Conservation (phyloP, 2,329 filamentous ascomycete species). For the Acrocalymma vagum region DNA sequence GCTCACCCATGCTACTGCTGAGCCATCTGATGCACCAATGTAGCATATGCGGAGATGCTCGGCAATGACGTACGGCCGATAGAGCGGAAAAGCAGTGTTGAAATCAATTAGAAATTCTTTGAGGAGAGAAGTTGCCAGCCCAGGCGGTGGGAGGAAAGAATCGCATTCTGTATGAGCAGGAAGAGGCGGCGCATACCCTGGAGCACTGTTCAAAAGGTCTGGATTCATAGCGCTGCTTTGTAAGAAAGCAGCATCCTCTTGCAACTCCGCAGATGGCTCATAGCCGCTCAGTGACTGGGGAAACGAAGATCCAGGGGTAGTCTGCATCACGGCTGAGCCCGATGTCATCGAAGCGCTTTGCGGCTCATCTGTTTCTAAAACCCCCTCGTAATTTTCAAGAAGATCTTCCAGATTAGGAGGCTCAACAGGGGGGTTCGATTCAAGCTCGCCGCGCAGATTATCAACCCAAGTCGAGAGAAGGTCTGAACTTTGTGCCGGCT, state of each 20-base stretch:
- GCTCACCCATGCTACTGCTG: conserved; percentile 31
- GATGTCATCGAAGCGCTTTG: neutral
- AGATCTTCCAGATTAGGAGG: conserved; percentile 15
- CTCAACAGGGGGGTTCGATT: conserved; percentile 17
- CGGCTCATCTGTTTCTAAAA: neutral
- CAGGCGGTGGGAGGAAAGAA: conserved; percentile 28
- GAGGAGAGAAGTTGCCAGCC: conserved; percentile 31
- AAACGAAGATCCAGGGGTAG: neutral
- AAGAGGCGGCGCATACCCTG: conserved; percentile 2
- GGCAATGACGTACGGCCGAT: conserved; percentile 25
- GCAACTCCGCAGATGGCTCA: conserved; percentile 18
- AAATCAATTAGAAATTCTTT: conserved; percentile 34
- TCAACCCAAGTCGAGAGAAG: conserved; percentile 26
- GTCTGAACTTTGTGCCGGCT: conserved; percentile 17
- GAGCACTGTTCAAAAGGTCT: neutral
- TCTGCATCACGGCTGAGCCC: neutral
- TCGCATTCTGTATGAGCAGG: conserved; percentile 15
- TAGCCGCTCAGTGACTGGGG: conserved; percentile 4
- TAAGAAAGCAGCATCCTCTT: conserved; percentile 23
- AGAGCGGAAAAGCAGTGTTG: conserved; percentile 33
- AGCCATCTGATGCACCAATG: conserved; percentile 25
- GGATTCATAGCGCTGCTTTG: conserved; percentile 17
- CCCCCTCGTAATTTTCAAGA: neutral
- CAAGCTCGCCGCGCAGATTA: conserved; percentile 28
- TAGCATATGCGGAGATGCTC: conserved; percentile 36